Base-by-base conservation (phyloP, 768 basidiomycete species). In the Russula earlei region DNA sequence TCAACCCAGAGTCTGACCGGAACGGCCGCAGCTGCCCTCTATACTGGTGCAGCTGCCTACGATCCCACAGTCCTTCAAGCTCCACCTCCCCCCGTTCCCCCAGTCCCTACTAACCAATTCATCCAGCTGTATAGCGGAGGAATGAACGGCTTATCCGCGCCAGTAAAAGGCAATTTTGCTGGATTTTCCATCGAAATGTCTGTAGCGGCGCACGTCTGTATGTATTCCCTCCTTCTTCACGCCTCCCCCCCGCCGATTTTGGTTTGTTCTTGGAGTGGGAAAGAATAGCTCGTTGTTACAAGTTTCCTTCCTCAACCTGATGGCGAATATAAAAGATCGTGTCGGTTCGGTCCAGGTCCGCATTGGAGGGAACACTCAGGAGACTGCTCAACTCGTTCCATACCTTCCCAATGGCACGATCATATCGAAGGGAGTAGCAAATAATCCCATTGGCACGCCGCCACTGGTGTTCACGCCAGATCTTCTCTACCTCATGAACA, bases 281-380 rank as follows among this genome's bases (percentile, higher is more conserved):
- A 72, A 69, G 56, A 81, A 81, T 55, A 83, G 81, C 38, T 71
- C 80, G 6, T 69, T 74, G 22, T 63, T 82, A 14, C 74, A 78
- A 44, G 76, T 84, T 37, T 76, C 82, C 0, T 88, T 90, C 70
- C 76, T 90, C n/a, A 91, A 91, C 65, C 73, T 90, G 29, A 80
- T 92, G 75, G 74, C 80, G 5, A 85, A 86, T 59, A 71, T 92
- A n/a, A 74, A 73, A 46, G 73, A 79, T 61, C 76, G 89, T 25
- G 77, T 79, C 3, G 87, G 87, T 3, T 64, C 68, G 1, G 79
- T 87, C 7, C 69, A 76, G 12, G 68, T 90, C n/a, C 80, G 88
- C 49, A 73, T 91, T 1, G 88, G 89, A 24, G 88, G 88, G 44
- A 91, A 91, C 68, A 83, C 84, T 0, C 89, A 91, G 65, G 89